Conservation (phyloP, 768 basidiomycete species). For the Mycena polygramma region DNA sequence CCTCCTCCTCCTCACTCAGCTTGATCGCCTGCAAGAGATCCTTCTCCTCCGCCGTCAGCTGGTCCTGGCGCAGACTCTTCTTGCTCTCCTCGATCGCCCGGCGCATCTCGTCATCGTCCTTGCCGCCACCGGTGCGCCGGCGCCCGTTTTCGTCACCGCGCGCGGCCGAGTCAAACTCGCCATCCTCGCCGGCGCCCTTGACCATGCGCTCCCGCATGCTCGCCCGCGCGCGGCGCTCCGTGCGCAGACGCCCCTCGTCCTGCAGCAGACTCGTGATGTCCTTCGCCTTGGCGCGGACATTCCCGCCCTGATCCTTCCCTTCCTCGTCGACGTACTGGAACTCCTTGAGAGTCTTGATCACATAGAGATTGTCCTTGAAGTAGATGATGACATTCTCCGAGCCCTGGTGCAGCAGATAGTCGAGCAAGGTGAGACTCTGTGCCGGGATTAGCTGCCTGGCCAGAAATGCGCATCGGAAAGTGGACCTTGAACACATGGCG, state of each 20-base stretch:
- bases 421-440: conserved; percentile 91
- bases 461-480: not conserved
- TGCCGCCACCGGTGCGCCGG: conserved; percentile 49
- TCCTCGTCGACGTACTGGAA: conserved; percentile 97
- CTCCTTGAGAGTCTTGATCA: conserved; percentile 98
- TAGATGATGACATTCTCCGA: conserved; percentile 99
- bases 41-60: conserved; percentile 80
- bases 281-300: conserved; percentile 96
- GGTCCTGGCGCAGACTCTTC: conserved; percentile 76
- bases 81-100: conserved; percentile 94
- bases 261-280: conserved; percentile 95
- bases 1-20: conserved; percentile 93
- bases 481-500: conserved; percentile 96
- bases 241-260: conserved; percentile 87
- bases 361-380: conserved; percentile 96
- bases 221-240: conserved; percentile 87
- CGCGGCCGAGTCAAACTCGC: conserved; percentile 55
- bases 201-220: conserved; percentile 96
- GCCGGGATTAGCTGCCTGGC: not conserved
- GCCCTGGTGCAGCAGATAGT: conserved; percentile 96
- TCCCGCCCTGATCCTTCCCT: conserved; percentile 97
- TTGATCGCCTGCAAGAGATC: conserved; percentile 87
- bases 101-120: conserved; percentile 84
- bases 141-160: conserved; percentile 61
- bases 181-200: conserved; percentile 61